Conservation (phyloP, 2,329 filamentous ascomycete species). For the Fusarium tanahbumbuense region DNA sequence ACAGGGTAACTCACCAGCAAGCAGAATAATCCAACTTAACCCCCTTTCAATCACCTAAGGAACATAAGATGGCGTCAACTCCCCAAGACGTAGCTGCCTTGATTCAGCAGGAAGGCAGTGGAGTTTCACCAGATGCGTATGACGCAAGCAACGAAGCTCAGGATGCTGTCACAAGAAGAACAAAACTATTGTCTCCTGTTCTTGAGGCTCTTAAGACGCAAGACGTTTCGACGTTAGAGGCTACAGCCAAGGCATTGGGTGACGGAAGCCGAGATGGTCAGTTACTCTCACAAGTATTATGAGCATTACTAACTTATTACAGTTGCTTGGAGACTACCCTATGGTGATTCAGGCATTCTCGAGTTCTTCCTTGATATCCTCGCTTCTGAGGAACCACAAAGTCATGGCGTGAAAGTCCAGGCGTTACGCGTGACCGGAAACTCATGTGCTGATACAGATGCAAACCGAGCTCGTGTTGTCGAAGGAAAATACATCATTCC, state of each 20-base stretch:
- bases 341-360: conserved; percentile 69
- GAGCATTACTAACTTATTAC: background rate
- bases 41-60: background rate
- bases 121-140: conserved; percentile 41
- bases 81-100: conserved; percentile 54
- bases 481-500: conserved; percentile 59
- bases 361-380: conserved; percentile 66
- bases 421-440: conserved; percentile 70
- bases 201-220: conserved; percentile 54
- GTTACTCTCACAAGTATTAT: conserved; percentile 27
- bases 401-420: conserved; percentile 62
- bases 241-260: conserved; percentile 63
- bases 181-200: conserved; percentile 52
- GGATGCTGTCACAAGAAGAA: conserved; percentile 42
- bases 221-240: conserved; percentile 54
- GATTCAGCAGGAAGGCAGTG: conserved; percentile 50
- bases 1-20: conserved; percentile 2
- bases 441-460: conserved; percentile 71
- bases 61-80: conserved; percentile 44
- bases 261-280: conserved; percentile 67
- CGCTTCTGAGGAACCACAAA: conserved; percentile 50
- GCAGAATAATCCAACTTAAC: background rate
- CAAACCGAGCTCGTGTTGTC: conserved; percentile 68
- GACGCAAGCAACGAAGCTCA: conserved; percentile 45
- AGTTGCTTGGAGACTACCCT: conserved; percentile 68